Conservation (phyloP, 2,329 filamentous ascomycete species). For the Penicillium nordicum region DNA sequence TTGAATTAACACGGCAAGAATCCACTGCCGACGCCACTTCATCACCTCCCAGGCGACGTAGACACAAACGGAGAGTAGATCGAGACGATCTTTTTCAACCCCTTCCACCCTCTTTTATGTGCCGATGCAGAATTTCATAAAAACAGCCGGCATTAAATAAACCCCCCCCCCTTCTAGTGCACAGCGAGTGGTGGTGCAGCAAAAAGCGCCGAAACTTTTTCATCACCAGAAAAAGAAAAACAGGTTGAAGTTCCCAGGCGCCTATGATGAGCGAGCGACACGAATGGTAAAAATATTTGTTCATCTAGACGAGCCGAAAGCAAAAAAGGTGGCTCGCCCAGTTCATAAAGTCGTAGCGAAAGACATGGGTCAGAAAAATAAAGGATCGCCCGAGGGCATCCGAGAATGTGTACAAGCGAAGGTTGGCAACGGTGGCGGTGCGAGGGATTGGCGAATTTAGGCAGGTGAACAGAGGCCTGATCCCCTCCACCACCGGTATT, state of each 20-base stretch:
- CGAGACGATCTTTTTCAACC: background rate
- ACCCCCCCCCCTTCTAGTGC: constrained; percentile 33
- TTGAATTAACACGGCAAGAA: background rate
- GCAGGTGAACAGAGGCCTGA: constrained; percentile 12
- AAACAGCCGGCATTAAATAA: constrained; percentile 25
- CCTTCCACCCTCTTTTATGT: constrained; percentile 21
- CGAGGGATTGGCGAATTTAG: constrained; percentile 11
- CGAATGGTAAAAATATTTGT: constrained; percentile 35
- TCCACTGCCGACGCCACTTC: constrained; percentile 11
- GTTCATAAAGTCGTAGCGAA: constrained; percentile 32
- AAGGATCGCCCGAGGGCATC: constrained; percentile 18
- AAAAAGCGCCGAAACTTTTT: constrained; percentile 31
- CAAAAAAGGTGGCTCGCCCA: constrained; percentile 30
- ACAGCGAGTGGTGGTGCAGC: constrained; percentile 41
- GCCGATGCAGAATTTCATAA: constrained; percentile 33
- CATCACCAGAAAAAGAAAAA: constrained; percentile 18
- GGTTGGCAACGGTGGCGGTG: constrained; percentile 31
- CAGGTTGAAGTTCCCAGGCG: constrained; percentile 32
- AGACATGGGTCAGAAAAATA: constrained; percentile 32
- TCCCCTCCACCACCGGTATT: constrained; percentile 33
- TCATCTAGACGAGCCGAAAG: constrained; percentile 31
- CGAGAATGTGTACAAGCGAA: constrained; percentile 38
- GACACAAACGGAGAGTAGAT: constrained; percentile 9
- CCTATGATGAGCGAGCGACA: constrained; percentile 41
- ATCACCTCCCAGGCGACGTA: constrained; percentile 18